phyloP scores from a whole-genome alignment of 192 early-diverging fungal species.

The Lobosporangium transversale region DNA sequence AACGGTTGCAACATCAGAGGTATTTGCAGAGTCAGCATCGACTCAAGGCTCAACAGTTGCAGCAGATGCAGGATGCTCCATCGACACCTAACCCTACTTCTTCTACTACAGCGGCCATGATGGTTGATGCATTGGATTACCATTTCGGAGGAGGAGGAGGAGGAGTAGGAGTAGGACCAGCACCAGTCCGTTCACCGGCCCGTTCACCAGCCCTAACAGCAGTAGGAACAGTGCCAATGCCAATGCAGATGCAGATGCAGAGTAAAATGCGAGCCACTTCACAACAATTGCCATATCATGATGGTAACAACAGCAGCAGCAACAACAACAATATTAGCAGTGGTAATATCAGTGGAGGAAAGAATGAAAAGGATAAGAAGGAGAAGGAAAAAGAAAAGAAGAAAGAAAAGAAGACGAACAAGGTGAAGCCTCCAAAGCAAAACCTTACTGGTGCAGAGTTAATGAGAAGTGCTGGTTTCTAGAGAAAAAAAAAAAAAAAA shows the following conservation, averaged over 20 bases:
- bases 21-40: constrained; percentile 12
- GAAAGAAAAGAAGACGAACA: constrained; percentile 9
- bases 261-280: not conserved
- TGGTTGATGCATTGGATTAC: constrained; percentile 25
- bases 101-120: too few relatives aligned
- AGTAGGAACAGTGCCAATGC: not conserved
- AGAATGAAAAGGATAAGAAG: constrained; percentile 30
- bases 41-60: constrained; percentile 19
- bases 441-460: constrained; percentile 26
- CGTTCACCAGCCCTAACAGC: too few relatives aligned
- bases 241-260: not conserved
- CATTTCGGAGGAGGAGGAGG: constrained; percentile 18
- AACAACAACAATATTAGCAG: too few relatives aligned
- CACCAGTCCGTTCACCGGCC: too few relatives aligned
- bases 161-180: too few relatives aligned
- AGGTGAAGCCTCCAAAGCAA: constrained; percentile 51
- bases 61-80: too few relatives aligned
- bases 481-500: too few relatives aligned
- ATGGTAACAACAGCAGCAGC: constrained; percentile 11
- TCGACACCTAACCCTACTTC: constrained; percentile 3
- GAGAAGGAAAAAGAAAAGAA: constrained; percentile 12
- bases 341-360: constrained; percentile 12
- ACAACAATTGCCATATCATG: not conserved
- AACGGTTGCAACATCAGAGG: constrained; percentile 10
- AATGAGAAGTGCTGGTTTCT: constrained; percentile 50